phyloP scores from a whole-genome alignment of 768 basidiomycete species.

The Leccinum uliginosum region DNA sequence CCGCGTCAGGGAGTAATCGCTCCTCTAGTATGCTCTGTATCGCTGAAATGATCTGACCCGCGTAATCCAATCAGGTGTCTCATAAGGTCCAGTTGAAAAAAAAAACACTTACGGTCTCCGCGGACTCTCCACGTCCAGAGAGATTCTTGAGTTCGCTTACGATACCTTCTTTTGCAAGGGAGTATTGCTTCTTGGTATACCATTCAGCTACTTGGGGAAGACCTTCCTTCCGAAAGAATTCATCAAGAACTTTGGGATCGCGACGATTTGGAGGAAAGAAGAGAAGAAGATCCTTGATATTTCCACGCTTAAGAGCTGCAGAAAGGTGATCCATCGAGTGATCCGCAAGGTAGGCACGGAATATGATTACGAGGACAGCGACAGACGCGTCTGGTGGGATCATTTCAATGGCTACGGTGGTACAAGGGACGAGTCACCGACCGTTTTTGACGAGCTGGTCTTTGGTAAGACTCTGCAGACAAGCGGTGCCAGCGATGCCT shows the following conservation, averaged over 20 bases:
- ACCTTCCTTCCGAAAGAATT: slow-evolving; percentile 80
- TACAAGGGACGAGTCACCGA: slow-evolving; percentile 26
- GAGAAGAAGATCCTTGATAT: slow-evolving; percentile 76
- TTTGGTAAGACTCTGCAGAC: slow-evolving; percentile 79
- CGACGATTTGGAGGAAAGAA: slow-evolving; percentile 89
- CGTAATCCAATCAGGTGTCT: slow-evolving; percentile 8
- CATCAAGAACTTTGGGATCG: slow-evolving; percentile 68
- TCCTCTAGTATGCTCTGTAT: slow-evolving; percentile 74
- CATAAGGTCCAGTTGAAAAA: neutral
- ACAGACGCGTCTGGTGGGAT: slow-evolving; percentile 63
- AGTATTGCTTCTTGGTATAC: slow-evolving; percentile 89
- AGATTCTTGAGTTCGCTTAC: slow-evolving; percentile 64
- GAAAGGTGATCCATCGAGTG: slow-evolving; percentile 91
- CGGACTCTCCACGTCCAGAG: slow-evolving; percentile 63
- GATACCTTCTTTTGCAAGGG: slow-evolving; percentile 75
- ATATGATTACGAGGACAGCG: slow-evolving; percentile 69
- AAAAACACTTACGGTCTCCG: slow-evolving; percentile 54
- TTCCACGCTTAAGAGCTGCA: slow-evolving; percentile 73
- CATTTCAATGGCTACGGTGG: slow-evolving; percentile 7
- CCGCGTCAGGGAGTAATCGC: slow-evolving; percentile 77
- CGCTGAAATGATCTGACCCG: slow-evolving; percentile 62
- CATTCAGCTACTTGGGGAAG: slow-evolving; percentile 83
- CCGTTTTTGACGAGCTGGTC: slow-evolving; percentile 97
- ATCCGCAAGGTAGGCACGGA: slow-evolving; percentile 75
- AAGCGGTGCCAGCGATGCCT: slow-evolving; percentile 72